Evolutionary conservation across 2,329 filamentous ascomycete genomes (phyloP).

Genomic region (Claviceps sp.): DNA sequence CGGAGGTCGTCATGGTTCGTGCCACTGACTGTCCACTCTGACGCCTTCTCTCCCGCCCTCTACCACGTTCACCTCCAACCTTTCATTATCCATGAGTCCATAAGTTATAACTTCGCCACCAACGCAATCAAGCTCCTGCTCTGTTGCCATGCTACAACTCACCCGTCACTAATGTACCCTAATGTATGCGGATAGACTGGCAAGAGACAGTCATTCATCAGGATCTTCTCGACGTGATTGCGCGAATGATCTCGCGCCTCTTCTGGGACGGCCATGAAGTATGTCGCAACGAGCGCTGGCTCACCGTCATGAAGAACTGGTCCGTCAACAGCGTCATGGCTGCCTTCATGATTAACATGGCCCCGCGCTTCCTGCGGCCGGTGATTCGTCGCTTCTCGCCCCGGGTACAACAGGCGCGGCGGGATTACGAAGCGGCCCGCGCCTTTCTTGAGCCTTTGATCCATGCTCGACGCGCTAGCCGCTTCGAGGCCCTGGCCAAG

Average conservation of each 20-base stretch:
- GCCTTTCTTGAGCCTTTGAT: slow-evolving; percentile 7
- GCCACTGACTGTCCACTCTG: background rate
- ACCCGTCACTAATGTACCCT: background rate
- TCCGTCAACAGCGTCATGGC: slow-evolving; percentile 7
- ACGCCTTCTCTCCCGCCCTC: background rate
- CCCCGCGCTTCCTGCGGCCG: slow-evolving; percentile 4
- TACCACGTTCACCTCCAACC: too few relatives aligned
- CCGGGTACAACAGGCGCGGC: slow-evolving; percentile 2
- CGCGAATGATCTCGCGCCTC: slow-evolving; percentile 6
- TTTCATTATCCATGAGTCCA: background rate
- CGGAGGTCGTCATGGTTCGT: background rate
- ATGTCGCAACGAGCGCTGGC: slow-evolving; percentile 5
- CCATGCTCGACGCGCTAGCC: slow-evolving; percentile 3
- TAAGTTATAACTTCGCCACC: background rate
- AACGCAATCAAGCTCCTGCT: too few relatives aligned
- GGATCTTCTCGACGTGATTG: slow-evolving; percentile 4
- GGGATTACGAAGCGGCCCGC: slow-evolving; percentile 6
- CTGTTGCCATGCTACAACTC: too few relatives aligned
- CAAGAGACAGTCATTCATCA: slow-evolving; percentile 3
- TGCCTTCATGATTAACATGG: slow-evolving; percentile 7
- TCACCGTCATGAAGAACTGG: slow-evolving; percentile 6
- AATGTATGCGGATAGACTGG: slow-evolving; percentile 2
- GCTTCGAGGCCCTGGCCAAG: background rate
- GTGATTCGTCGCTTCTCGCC: slow-evolving; percentile 5
- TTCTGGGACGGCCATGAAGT: slow-evolving; percentile 8